Percentiles rank a stretch among this genome's conserved stretches.
Evolutionary conservation across 306 rosid species (phyloP).

Genomic region (Acmispon strigosus): DNA sequence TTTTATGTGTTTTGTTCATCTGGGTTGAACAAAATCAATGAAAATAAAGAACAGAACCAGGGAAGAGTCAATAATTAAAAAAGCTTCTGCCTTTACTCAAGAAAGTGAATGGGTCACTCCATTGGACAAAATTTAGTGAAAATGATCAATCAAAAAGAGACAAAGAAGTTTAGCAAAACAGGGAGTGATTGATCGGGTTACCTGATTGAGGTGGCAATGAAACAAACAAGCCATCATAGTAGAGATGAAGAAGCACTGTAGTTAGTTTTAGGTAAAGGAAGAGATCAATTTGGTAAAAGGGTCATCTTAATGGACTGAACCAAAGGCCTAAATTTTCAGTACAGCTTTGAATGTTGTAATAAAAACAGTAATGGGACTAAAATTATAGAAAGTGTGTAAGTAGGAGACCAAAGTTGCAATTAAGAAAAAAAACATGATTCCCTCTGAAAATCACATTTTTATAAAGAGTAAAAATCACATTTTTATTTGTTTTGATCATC

Average conservation of each 20-base stretch:
- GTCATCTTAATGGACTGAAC: background rate
- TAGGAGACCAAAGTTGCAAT: no score
- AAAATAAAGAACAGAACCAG: background rate
- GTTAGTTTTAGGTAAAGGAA: background rate
- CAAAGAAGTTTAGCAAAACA: background rate
- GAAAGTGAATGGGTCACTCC: background rate
- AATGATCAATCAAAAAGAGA: background rate
- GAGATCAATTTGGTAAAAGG: background rate
- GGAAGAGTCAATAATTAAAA: background rate
- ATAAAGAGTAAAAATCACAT: background rate
- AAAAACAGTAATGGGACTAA: background rate
- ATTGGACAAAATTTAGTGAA: background rate
- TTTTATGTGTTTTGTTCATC: background rate
- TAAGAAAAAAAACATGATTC: no score
- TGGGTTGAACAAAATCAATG: background rate
- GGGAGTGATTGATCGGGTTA: conserved; percentile 5
- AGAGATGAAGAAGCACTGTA: conserved; percentile 21
- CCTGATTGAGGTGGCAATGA: conserved; percentile 48
- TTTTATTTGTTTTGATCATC: background rate
- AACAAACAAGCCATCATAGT: conserved; percentile 47
- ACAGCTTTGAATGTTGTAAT: background rate
- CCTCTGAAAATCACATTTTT: no score
- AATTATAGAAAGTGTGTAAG: no score
- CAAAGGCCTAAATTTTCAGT: conserved; percentile 7
- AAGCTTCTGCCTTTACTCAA: background rate